Base-by-base conservation (phyloP, 805 yeast species). In the Barnettozyma siamensis region DNA sequence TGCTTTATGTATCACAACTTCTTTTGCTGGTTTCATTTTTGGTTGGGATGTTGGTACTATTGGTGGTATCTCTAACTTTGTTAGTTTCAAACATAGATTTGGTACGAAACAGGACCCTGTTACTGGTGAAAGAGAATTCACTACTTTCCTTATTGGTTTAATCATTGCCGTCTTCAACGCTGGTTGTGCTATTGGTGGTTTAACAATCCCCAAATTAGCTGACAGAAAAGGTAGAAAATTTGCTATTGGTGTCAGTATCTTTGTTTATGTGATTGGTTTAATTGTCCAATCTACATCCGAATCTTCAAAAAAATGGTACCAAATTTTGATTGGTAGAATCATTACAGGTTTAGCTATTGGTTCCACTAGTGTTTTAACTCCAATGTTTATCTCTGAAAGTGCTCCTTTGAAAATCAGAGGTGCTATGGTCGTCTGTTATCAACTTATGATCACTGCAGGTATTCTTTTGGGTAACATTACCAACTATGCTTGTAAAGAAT, bases 41-140 rank as follows among this genome's bases (percentile, higher is more conserved):
- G 88, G 88, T 45, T 81, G 81, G 73, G 88, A 81, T 66, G 82
- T 86, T 38, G 88, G 88, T 66, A 80, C 88, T 48, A 75, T 80
- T 60, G 78, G 84, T 31, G 87, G 87, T 50, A 77, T 81, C 53
- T 77, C 80, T 37, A 76, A 76, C 57, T 76, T 80, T 79, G 52
- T 67, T n/a, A 77, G 78, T 47, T 81, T 73, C 60, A 56, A 63
- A 39, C 42, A 49, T 16, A 65, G 80, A 52, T 79, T 80, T 49
- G 87, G 84, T 55, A 33, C 20, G 20, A 62, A 66, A 46, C 18
- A 47, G 3, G 48, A 64, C 37, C 37, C 57, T 6, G 55, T 49
- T 7, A 34, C 48, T 33, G 82, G 81, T 43, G 60, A 53, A 2
- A 54, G 58, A 48, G 57, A 59, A 35, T 59, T 76, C 37, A 63